phyloP scores from a whole-genome alignment of 2,329 filamentous ascomycete genomes.

The Xylaria sp. region DNA sequence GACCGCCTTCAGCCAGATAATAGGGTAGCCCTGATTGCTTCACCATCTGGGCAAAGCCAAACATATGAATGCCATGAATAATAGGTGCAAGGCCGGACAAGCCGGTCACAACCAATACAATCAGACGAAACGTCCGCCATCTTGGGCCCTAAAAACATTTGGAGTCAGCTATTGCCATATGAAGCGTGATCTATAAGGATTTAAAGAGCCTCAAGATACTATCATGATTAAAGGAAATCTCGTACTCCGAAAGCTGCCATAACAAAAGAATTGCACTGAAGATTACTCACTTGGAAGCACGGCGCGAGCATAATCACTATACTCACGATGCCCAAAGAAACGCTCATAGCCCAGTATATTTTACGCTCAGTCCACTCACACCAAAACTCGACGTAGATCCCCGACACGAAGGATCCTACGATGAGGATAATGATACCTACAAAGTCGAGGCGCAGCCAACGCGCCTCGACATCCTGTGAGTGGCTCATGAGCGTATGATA shows the following conservation, averaged over 20 bases:
- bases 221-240: background rate
- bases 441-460: constrained; percentile 75
- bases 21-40: constrained; percentile 55
- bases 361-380: constrained; percentile 62
- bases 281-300: constrained; percentile 45
- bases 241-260: background rate
- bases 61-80: constrained; percentile 48
- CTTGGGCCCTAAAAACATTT: constrained; percentile 33
- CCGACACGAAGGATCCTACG: constrained; percentile 73
- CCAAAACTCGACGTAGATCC: constrained; percentile 71
- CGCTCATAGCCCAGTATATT: constrained; percentile 71
- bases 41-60: constrained; percentile 52
- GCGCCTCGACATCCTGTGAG: constrained; percentile 66
- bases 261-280: background rate
- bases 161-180: background rate
- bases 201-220: background rate
- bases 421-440: constrained; percentile 75
- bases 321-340: constrained; percentile 48
- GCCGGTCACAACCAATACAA: constrained; percentile 37
- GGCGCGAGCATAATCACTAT: constrained; percentile 52
- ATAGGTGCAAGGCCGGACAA: constrained; percentile 11
- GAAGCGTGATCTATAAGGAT: background rate
- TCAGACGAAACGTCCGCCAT: constrained; percentile 52
- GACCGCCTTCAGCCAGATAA: constrained; percentile 53
- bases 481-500: constrained; percentile 76